A percentile compares a stretch with the other conserved stretches of the same genome.
Conservation (phyloP, 495 filamentous ascomycete species). For the Hypoxylon fuscum region DNA sequence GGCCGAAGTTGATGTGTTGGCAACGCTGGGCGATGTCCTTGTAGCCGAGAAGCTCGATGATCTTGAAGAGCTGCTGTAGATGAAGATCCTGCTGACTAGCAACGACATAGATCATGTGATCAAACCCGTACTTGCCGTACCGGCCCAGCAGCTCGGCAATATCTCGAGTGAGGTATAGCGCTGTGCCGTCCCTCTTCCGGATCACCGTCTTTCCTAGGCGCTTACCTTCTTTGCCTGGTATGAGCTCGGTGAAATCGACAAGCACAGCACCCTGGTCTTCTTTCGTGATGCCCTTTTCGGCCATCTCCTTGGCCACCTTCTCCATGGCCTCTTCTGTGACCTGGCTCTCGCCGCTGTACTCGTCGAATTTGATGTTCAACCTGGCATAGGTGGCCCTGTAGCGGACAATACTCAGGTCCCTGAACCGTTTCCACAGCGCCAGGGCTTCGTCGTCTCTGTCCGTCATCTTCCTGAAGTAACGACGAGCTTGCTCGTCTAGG, state of each 20-base stretch:
- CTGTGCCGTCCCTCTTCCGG: conserved; percentile 69
- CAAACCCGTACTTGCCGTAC: conserved; percentile 69
- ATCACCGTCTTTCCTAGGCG: conserved; percentile 65
- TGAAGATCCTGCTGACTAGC: conserved; percentile 69
- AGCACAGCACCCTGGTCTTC: conserved; percentile 89
- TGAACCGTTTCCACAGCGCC: conserved; percentile 84
- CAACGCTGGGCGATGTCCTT: conserved; percentile 65
- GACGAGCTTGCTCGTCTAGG: conserved; percentile 68
- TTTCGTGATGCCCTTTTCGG: conserved; percentile 76
- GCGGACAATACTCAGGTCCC: conserved; percentile 85
- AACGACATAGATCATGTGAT: conserved; percentile 76
- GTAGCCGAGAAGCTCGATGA: conserved; percentile 66
- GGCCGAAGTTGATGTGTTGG: conserved; percentile 70
- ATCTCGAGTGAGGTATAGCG: conserved; percentile 72
- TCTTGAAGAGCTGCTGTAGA: conserved; percentile 71
- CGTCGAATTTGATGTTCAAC: conserved; percentile 91
- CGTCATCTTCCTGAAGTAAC: conserved; percentile 94
- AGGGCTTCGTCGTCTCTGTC: conserved; percentile 79
- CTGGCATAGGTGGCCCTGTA: conserved; percentile 81
- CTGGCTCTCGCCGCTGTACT: conserved; percentile 95
- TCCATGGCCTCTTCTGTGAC: conserved; percentile 86
- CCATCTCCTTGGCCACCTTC: conserved; percentile 68
- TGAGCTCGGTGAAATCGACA: conserved; percentile 84
- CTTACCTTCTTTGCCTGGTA: conserved; percentile 66
- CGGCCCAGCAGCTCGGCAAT: conserved; percentile 69